Conservation (phyloP, 805 yeast species). For the Ogataea parapolymorpha region DNA sequence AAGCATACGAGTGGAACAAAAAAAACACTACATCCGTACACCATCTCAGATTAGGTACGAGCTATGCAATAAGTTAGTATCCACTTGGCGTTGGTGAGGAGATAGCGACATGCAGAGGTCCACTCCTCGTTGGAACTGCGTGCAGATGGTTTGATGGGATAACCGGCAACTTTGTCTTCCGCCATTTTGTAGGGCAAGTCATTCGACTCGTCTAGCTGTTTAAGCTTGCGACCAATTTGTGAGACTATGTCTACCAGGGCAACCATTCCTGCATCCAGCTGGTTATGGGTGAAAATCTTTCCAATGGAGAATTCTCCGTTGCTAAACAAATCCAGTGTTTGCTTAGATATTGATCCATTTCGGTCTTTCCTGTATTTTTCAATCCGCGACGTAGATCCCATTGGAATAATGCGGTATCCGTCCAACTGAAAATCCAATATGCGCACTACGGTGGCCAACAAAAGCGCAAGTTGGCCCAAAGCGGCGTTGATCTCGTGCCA, state of each 20-base stretch:
- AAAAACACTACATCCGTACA: conserved; percentile 2
- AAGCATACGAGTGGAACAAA: conserved; percentile 1
- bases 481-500: conserved; percentile 94
- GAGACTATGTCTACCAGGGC: conserved; percentile 63
- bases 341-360: conserved; percentile 28
- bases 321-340: conserved; percentile 53
- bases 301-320: conserved; percentile 73
- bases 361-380: conserved; percentile 48
- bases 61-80: conserved; percentile 68
- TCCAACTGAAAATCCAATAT: conserved; percentile 53
- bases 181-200: conserved; percentile 74
- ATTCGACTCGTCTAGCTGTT: conserved; percentile 46
- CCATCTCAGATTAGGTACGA: conserved; percentile 6
- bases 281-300: conserved; percentile 67
- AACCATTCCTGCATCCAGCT: conserved; percentile 77
- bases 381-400: conserved; percentile 81
- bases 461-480: conserved; percentile 73
- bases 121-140: conserved; percentile 68
- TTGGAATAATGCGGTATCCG: conserved; percentile 66
- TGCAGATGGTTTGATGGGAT: conserved; percentile 66
- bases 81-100: conserved; percentile 82
- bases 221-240: conserved; percentile 46
- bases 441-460: conserved; percentile 61
- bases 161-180: conserved; percentile 71
- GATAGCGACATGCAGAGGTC: conserved; percentile 84